Conservation (phyloP, 768 basidiomycete species). For the Pleurotus eryngii region DNA sequence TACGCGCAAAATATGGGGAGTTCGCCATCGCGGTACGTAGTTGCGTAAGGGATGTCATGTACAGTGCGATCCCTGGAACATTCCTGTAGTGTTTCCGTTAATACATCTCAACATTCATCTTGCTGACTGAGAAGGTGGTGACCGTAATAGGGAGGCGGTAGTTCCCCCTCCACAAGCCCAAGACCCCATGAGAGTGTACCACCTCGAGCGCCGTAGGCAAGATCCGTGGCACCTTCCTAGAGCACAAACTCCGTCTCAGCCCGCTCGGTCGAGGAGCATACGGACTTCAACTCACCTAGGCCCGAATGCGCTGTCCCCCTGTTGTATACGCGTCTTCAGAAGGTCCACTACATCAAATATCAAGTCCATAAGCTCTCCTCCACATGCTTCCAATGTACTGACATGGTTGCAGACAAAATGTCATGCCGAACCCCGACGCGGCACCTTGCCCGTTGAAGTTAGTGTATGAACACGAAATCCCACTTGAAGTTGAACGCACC, state of each 20-base stretch:
- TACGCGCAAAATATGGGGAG: constrained; percentile 62
- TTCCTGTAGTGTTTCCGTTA: constrained; percentile 49
- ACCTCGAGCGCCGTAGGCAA: constrained; percentile 54
- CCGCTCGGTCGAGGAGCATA: no score
- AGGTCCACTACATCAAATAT: constrained; percentile 61
- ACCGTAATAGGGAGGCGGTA: constrained; percentile 73
- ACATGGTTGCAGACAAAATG: constrained; percentile 77
- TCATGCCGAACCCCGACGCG: constrained; percentile 74
- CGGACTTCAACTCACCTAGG: constrained; percentile 27
- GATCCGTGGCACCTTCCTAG: constrained; percentile 38
- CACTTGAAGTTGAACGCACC: constrained; percentile 31
- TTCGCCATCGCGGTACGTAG: constrained; percentile 74
- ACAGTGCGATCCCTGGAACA: constrained; percentile 89
- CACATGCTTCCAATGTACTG: constrained; percentile 18
- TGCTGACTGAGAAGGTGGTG: constrained; percentile 9
- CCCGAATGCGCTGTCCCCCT: constrained; percentile 52
- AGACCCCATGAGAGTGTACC: constrained; percentile 55
- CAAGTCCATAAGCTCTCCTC: background rate
- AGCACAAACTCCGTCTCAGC: constrained; percentile 1
- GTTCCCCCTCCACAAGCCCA: constrained; percentile 92
- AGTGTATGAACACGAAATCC: background rate
- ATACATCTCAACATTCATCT: background rate
- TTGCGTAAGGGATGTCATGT: constrained; percentile 84
- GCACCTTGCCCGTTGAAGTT: constrained; percentile 47
- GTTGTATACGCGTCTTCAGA: constrained; percentile 89